Conservation (phyloP, 306 rosid genomes). For the Cicer pinnatifidum region DNA sequence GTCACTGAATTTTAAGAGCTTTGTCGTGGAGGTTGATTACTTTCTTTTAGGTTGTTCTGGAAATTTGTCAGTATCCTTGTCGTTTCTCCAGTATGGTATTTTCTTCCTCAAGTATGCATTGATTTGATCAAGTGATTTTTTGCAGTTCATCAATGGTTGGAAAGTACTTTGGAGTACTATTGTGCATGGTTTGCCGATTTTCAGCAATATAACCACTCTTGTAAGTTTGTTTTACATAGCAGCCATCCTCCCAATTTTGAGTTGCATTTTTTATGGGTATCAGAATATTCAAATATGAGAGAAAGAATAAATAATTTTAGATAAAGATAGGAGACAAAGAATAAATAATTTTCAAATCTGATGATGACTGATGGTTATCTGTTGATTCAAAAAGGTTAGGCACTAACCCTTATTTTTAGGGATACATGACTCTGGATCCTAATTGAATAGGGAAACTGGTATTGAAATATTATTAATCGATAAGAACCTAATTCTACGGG, state of each 20-base stretch:
- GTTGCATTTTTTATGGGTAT: conserved; percentile 8
- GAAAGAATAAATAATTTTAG: background rate
- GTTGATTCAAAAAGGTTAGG: background rate
- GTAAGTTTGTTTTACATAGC: conserved; percentile 59
- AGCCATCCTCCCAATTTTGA: conserved; percentile 24
- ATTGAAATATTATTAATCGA: background rate
- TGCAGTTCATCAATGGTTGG: conserved; percentile 80
- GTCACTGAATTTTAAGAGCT: conserved; percentile 24
- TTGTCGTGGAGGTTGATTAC: conserved; percentile 31
- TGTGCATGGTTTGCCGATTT: conserved; percentile 79
- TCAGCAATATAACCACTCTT: conserved; percentile 69
- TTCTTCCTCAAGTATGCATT: conserved; percentile 31
- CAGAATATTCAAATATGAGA: background rate
- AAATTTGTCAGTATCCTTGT: conserved; percentile 30
- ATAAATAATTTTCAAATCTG: conserved; percentile 3
- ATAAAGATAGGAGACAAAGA: background rate
- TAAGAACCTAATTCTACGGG: background rate
- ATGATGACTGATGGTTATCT: background rate
- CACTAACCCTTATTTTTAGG: conserved; percentile 2
- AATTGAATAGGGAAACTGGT: background rate
- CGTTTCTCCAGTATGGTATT: background rate
- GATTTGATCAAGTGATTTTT: conserved; percentile 44
- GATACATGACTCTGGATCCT: background rate
- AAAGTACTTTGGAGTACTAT: conserved; percentile 73
- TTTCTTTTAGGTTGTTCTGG: conserved; percentile 6